Conservation (phyloP, 1,284 basidiomycete genomes). For the Sporisorium sorghi region DNA sequence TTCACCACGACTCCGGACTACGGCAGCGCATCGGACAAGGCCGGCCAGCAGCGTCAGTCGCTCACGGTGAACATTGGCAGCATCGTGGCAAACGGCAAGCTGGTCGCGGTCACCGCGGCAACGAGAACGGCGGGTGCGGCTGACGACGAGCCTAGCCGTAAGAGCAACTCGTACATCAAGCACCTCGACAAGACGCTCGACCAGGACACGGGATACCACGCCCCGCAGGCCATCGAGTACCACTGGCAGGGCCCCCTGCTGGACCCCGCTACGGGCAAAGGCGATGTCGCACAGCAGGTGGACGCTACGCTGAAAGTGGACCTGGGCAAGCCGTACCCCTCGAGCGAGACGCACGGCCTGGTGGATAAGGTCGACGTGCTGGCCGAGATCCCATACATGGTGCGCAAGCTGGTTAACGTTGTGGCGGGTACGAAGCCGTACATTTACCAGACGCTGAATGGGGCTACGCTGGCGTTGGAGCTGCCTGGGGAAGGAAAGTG, state of each 20-base stretch:
- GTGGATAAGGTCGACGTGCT: constrained; percentile 97
- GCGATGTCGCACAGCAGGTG: constrained; percentile 36
- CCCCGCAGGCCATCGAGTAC: constrained; percentile 79
- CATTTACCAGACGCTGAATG: constrained; percentile 91
- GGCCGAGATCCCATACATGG: constrained; percentile 91
- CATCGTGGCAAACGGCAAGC: constrained; percentile 81
- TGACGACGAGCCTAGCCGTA: constrained; percentile 71
- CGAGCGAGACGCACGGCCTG: constrained; percentile 75
- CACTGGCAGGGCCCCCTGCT: constrained; percentile 82
- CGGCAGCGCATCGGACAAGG: constrained; percentile 42
- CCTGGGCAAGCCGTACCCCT: constrained; percentile 59
- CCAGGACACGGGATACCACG: constrained; percentile 83
- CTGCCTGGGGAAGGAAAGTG: constrained; percentile 71
- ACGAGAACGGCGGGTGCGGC: constrained; percentile 66
- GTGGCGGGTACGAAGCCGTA: constrained; percentile 91
- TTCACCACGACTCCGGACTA: constrained; percentile 78
- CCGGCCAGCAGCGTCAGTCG: constrained; percentile 44
- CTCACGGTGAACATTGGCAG: constrained; percentile 82
- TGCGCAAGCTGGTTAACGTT: constrained; percentile 89
- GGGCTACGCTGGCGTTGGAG: constrained; percentile 77
- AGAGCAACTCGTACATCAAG: constrained; percentile 76
- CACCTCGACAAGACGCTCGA: constrained; percentile 77
- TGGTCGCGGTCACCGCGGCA: constrained; percentile 76
- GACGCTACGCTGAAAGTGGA: constrained; percentile 50
- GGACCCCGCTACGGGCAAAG: constrained; percentile 40